These are phyloP conservation scores for Alternaria conjuncta DNA, from an alignment of 2,329 filamentous ascomycete species.

Conservation along the genomic window DNA sequence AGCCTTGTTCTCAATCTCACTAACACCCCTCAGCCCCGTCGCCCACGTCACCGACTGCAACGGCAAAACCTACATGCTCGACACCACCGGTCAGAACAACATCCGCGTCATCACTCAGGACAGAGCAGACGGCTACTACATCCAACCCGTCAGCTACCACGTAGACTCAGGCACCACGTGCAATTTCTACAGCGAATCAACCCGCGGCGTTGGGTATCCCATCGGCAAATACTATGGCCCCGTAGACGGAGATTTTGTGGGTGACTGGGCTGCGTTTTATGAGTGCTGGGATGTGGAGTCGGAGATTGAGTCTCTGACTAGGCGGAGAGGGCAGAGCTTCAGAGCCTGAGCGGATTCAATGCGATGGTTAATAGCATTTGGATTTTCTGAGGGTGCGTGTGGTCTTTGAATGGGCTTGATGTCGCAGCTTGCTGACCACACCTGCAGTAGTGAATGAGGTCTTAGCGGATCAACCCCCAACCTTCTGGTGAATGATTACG, in stretches of 20 bases:
- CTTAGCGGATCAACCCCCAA: rapidly evolving
- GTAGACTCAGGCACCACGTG: slow-evolving; percentile 1
- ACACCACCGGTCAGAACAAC: neutral
- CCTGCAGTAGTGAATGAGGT: neutral
- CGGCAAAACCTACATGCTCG: slow-evolving; percentile 6
- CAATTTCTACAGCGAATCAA: slow-evolving; percentile 12
- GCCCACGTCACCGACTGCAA: slow-evolving; percentile 3
- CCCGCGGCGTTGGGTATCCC: slow-evolving; percentile 4
- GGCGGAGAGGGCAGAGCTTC: neutral
- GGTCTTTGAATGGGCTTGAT: rapidly evolving
- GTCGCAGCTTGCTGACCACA: neutral
- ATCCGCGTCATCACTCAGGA: slow-evolving; percentile 2
- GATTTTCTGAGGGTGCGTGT: neutral
- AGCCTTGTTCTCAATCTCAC: neutral
- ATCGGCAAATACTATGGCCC: slow-evolving; percentile 11
- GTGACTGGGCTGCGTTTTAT: slow-evolving; percentile 14
- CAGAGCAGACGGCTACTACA: slow-evolving; percentile 4
- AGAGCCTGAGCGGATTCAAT: rapidly evolving
- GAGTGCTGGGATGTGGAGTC: slow-evolving; percentile 2
- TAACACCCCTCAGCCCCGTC: neutral
- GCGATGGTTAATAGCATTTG: neutral
- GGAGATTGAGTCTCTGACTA: neutral
- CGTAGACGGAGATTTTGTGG: slow-evolving; percentile 1
- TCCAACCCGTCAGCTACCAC: slow-evolving; percentile 3
- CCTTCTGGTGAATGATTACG: neutral